Conservation (phyloP, 1,139 yeast genomes). For the Candida tropicalis region DNA sequence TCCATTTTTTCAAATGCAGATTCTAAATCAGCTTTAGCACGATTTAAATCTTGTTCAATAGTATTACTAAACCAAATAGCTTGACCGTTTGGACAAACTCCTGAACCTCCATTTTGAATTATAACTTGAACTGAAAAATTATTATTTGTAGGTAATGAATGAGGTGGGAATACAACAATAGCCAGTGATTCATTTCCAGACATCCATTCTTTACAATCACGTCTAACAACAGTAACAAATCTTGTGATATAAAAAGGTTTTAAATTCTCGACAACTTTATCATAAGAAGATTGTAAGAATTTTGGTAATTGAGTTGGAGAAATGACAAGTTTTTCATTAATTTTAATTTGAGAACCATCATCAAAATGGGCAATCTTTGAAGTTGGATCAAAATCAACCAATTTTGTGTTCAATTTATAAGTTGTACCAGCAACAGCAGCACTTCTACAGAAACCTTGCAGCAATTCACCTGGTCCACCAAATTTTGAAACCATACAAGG, state of each 20-base stretch:
- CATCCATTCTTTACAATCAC: constrained; percentile 92
- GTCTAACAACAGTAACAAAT: constrained; percentile 79
- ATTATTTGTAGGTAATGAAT: constrained; percentile 69
- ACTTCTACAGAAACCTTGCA: constrained; percentile 96
- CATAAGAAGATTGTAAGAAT: constrained; percentile 38
- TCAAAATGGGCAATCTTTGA: constrained; percentile 69
- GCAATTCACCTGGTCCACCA: constrained; percentile 95
- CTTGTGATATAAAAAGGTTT: constrained; percentile 61
- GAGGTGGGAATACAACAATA: constrained; percentile 92
- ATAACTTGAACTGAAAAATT: constrained; percentile 78
- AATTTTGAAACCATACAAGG: constrained; percentile 90
- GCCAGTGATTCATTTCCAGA: constrained; percentile 74
- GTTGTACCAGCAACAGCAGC: constrained; percentile 99
- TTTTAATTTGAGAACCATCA: constrained; percentile 75
- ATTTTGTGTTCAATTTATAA: constrained; percentile 73
- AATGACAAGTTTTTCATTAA: constrained; percentile 73
- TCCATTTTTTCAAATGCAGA: constrained; percentile 82
- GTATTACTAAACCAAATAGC: constrained; percentile 90
- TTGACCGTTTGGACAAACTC: constrained; percentile 87
- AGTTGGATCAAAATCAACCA: constrained; percentile 64
- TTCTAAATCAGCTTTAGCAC: constrained; percentile 78
- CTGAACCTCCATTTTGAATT: constrained; percentile 87
- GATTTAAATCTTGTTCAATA: constrained; percentile 61
- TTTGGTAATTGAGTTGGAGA: constrained; percentile 73
- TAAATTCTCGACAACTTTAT: constrained; percentile 41